Conservation (phyloP, 139 green algal genomes). For the Micractinium sp. region DNA sequence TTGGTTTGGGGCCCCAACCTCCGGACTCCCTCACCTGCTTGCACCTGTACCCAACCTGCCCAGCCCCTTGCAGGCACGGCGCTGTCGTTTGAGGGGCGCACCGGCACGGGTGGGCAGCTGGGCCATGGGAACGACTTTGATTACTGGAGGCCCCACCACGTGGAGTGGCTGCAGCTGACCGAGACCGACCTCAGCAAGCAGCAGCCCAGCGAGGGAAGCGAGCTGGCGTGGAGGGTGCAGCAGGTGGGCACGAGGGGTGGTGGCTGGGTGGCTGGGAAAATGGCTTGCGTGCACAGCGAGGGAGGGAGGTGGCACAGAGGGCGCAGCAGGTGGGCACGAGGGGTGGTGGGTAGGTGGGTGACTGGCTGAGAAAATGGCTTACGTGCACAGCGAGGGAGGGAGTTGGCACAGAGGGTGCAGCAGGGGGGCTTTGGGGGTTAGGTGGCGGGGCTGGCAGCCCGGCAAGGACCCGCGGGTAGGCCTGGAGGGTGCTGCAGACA, state of each 20-base stretch:
- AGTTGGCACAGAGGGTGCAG: neutral
- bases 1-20: neutral
- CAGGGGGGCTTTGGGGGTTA: neutral
- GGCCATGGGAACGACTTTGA: conserved; percentile 60
- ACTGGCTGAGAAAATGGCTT: neutral
- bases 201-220: neutral
- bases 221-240: conserved; percentile 35
- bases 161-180: conserved; percentile 30
- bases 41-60: no score
- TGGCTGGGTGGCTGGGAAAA: neutral
- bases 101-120: conserved; percentile 58
- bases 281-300: neutral
- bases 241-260: neutral
- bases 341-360: neutral
- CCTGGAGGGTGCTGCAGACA: no score
- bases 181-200: conserved; percentile 22
- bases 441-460: neutral
- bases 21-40: no score
- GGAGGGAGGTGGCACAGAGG: neutral
- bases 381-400: no score
- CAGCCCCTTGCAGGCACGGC: no score
- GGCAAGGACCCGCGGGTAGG: no score
- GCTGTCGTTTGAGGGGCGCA: conserved; percentile 27
- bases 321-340: neutral
- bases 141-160: conserved; percentile 47